phyloP scores from a whole-genome alignment of 2,329 filamentous ascomycete genomes.

The Claviceps humidiphila region DNA sequence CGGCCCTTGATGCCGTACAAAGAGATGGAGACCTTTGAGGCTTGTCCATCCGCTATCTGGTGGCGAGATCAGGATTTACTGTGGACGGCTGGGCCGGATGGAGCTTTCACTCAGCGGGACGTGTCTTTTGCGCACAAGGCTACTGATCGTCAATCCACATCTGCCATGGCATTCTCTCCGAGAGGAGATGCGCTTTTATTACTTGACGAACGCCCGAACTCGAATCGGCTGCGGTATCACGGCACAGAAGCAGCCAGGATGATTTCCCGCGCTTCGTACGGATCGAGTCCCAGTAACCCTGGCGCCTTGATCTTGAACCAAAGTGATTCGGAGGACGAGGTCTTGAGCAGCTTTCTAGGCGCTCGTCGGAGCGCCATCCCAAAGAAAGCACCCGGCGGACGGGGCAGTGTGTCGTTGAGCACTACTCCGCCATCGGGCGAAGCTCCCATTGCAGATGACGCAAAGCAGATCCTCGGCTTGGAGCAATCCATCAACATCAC shows the following conservation, averaged over 20 bases:
- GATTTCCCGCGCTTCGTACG: constrained; percentile 28
- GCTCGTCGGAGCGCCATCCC: constrained; percentile 26
- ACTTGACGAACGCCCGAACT: constrained; percentile 41
- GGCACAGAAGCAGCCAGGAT: constrained; percentile 21
- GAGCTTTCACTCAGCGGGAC: constrained; percentile 51
- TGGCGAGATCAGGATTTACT: constrained; percentile 54
- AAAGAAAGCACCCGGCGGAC: constrained; percentile 29
- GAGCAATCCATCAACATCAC: constrained; percentile 47
- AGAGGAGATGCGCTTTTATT: constrained; percentile 47
- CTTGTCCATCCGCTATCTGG: constrained; percentile 41
- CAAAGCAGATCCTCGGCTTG: constrained; percentile 33
- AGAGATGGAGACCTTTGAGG: constrained; percentile 47
- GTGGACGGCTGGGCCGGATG: constrained; percentile 52
- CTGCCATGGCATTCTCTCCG: constrained; percentile 46
- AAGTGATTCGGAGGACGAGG: constrained; percentile 54
- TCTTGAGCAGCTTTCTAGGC: constrained; percentile 45
- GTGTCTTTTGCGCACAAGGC: constrained; percentile 49
- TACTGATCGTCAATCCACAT: constrained; percentile 49
- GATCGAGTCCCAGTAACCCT: constrained; percentile 34
- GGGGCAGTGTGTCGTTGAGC: constrained; percentile 32
- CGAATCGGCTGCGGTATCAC: constrained; percentile 28
- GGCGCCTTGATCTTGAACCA: constrained; percentile 42
- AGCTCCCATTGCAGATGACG: constrained; percentile 16
- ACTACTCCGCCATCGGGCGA: constrained; percentile 38
- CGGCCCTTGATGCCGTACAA: constrained; percentile 54